Base-by-base conservation (phyloP, 2,329 filamentous ascomycete species). In the Cordyceps tenuipes region DNA sequence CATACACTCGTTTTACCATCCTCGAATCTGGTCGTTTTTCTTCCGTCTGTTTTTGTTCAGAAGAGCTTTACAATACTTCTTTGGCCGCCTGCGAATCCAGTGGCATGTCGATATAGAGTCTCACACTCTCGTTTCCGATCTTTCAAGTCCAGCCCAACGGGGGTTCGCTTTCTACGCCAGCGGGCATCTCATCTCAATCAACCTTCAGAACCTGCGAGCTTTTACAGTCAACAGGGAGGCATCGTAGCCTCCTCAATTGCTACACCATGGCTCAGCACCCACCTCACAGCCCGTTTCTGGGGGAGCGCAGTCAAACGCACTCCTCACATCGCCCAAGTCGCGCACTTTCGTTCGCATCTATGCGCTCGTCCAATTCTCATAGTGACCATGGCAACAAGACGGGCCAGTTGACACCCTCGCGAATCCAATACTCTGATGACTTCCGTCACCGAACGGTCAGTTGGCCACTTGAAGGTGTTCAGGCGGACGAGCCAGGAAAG, bases 401-500 rank as follows among this genome's bases (percentile, higher is more conserved):
- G 2, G 52, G 51, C 15, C 43, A 21, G 23, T 54, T 44, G 17
- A 50, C 51, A 2, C 59, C 59, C 7, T 34, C 36, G 10, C n/a
- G 13, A 21, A 31, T 39, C 7, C 51, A 36, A 15, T 69, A 68
- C 47, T 64, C 68, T 21, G 69, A 71, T 62, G 68, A 68, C 12
- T 69, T 72, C 54, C 68, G 68, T 6, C 70, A 67, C 59, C 64
- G 63, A 52, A 71, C 70, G n/a, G 70, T 71, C 48, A 62, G 68
- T 62, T 36, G 31, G 9, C n/a, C 2, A 19, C 12, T 2, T 31
- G 4, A 29, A 12, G 21, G n/a, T 19, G 19, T 19, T n/a, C 5
- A 29, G 19, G 34, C 2, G 6, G 23, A 23, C 15, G 4, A 23
- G 4, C 9, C 34, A 21, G 9, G 12, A 7, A 49, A 34, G 23